A percentile compares a stretch with the other conserved stretches of the same genome.
Conservation (phyloP, 148 eudicot genomes). For the Oxyria digyna region DNA sequence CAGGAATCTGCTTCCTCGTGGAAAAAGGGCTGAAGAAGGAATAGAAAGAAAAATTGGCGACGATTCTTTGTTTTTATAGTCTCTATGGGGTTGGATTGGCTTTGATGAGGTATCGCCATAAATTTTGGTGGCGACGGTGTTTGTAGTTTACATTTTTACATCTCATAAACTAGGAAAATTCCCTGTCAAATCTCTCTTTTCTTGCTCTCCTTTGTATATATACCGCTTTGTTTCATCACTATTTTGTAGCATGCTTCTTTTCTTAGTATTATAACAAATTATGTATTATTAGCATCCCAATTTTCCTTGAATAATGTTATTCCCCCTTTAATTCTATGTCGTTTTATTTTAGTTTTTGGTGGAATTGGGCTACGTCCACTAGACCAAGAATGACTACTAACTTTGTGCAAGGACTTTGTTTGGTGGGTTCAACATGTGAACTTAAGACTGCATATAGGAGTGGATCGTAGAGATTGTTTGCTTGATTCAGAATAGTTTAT, state of each 20-base stretch:
- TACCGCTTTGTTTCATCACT: background rate
- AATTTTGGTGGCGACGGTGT: background rate
- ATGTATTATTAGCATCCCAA: background rate
- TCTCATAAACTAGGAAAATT: slow-evolving; percentile 7
- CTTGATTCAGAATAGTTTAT: too few relatives aligned
- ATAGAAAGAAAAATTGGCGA: background rate
- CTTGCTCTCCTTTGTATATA: background rate
- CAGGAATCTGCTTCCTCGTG: too few relatives aligned
- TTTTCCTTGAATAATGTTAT: background rate
- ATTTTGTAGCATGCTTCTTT: background rate
- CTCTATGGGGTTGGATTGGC: too few relatives aligned
- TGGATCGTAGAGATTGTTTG: too few relatives aligned
- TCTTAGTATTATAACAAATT: background rate
- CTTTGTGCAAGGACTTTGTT: too few relatives aligned
- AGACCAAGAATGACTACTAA: background rate
- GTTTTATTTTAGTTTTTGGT: background rate
- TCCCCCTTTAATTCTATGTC: background rate
- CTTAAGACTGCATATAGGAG: too few relatives aligned
- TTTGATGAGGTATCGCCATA: background rate
- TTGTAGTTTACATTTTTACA: background rate
- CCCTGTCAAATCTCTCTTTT: background rate
- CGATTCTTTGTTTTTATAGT: background rate
- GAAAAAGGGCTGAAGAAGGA: too few relatives aligned
- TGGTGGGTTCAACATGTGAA: too few relatives aligned
- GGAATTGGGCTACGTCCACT: background rate